Percentiles rank a stretch among this genome's conserved stretches.
These are phyloP conservation scores for Backusella tuberculispora DNA, from an alignment of 192 early-diverging fungal genomes.

Conservation along the genomic window DNA sequence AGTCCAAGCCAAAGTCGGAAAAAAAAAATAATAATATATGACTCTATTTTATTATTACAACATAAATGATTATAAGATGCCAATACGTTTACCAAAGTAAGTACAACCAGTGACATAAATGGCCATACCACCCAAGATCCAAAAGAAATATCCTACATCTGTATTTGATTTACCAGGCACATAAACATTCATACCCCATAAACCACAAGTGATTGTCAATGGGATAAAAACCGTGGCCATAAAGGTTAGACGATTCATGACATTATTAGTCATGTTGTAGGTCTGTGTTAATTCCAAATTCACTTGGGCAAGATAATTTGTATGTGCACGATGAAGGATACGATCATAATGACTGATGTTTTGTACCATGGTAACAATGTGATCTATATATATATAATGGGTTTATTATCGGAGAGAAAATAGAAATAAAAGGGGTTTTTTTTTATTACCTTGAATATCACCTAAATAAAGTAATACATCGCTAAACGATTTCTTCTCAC, in stretches of 20 bases:
- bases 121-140: slow-evolving; percentile 49
- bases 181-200: slow-evolving; percentile 63
- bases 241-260: slow-evolving; percentile 85
- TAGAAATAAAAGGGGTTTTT: no score
- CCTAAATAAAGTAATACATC: slow-evolving; percentile 79
- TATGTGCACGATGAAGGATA: slow-evolving; percentile 73
- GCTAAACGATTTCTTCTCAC: slow-evolving; percentile 5
- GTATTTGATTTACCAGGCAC: slow-evolving; percentile 63
- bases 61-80: slow-evolving; percentile 6
- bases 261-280: slow-evolving; percentile 84
- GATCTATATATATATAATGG: slow-evolving; percentile 49
- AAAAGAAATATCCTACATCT: slow-evolving; percentile 58
- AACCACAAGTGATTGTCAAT: slow-evolving; percentile 81
- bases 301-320: slow-evolving; percentile 82
- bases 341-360: slow-evolving; percentile 73
- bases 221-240: slow-evolving; percentile 82
- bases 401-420: no score
- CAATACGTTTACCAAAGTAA: slow-evolving; percentile 28
- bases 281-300: slow-evolving; percentile 73
- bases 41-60: no score
- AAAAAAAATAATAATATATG: no score
- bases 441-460: slow-evolving; percentile 71
- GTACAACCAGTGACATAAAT: slow-evolving; percentile 26
- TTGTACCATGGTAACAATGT: slow-evolving; percentile 71
- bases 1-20: no score